Percentiles rank a stretch among this genome's conserved stretches.
These are phyloP conservation scores for Ustilago bromivora DNA, from an alignment of 1,284 basidiomycete genomes.

Conservation along the genomic window DNA sequence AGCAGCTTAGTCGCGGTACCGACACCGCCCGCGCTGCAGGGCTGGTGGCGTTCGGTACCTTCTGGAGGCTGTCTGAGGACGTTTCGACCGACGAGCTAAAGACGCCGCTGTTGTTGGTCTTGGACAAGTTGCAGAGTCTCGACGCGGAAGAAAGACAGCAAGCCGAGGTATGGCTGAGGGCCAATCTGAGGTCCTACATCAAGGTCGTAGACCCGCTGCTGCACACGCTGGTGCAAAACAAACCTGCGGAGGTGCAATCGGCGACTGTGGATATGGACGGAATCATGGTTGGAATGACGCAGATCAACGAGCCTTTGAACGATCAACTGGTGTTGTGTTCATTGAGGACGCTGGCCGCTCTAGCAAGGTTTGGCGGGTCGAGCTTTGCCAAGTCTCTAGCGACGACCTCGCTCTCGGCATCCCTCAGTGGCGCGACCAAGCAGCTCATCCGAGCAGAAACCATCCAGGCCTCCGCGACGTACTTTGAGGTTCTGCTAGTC, in stretches of 20 bases:
- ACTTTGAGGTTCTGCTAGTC: conserved; percentile 46
- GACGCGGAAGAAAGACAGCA: conserved; percentile 46
- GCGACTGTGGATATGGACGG: conserved; percentile 10
- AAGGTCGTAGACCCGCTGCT: conserved; percentile 59
- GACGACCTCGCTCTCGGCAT: conserved; percentile 22
- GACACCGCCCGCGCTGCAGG: conserved; percentile 71
- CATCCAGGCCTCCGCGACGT: conserved; percentile 12
- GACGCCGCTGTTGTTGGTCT: conserved; percentile 84
- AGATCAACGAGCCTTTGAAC: conserved; percentile 82
- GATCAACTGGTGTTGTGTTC: conserved; percentile 77
- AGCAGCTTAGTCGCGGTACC: conserved; percentile 27
- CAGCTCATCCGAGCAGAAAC: conserved; percentile 18
- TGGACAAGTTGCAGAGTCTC: conserved; percentile 77
- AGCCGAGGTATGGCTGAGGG: conserved; percentile 59
- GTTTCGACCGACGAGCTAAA: conserved; percentile 41
- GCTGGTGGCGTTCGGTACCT: conserved; percentile 87
- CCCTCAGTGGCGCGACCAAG: conserved; percentile 30
- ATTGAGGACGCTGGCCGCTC: conserved; percentile 80
- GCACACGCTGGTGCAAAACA: conserved; percentile 35
- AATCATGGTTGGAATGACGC: conserved; percentile 26
- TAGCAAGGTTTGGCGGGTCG: conserved; percentile 88
- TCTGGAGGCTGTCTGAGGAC: conserved; percentile 89
- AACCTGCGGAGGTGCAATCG: conserved; percentile 2
- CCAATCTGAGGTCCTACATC: conserved; percentile 54
- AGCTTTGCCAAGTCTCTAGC: conserved; percentile 75